These are phyloP conservation scores for Aspergillus ruber DNA, from an alignment of 2,329 filamentous ascomycete species.

Conservation along the genomic window DNA sequence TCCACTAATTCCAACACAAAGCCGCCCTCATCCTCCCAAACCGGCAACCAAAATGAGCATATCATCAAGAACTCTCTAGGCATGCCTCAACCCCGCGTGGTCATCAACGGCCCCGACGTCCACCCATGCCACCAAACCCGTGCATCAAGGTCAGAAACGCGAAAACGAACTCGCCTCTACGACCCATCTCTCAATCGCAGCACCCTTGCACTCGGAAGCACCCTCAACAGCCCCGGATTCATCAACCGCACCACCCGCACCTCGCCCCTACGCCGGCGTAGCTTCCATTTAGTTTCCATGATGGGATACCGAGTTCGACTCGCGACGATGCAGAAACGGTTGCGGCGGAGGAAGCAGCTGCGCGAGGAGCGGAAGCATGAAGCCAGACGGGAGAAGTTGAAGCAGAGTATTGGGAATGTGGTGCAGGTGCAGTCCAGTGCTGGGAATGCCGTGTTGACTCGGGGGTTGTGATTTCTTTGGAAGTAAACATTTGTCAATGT, in stretches of 20 bases:
- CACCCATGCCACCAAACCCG: not conserved
- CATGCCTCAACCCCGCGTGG: conserved; percentile 45
- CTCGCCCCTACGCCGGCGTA: conserved; percentile 25
- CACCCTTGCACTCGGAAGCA: conserved; percentile 23
- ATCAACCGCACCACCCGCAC: conserved; percentile 24
- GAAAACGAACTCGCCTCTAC: conserved; percentile 14
- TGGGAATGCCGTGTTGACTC: not conserved
- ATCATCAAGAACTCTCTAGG: conserved; percentile 50
- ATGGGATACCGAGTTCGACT: conserved; percentile 46
- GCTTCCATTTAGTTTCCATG: conserved; percentile 31
- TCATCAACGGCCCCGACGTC: conserved; percentile 34
- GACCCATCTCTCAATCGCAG: conserved; percentile 23
- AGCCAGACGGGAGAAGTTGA: conserved; percentile 47
- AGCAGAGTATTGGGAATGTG: conserved; percentile 44
- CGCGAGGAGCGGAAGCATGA: conserved; percentile 45
- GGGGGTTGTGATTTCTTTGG: not conserved
- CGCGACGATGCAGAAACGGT: conserved; percentile 43
- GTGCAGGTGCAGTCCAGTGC: not conserved
- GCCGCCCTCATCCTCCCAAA: conserved; percentile 18
- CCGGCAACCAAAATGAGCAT: conserved; percentile 17
- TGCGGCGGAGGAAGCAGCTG: conserved; percentile 38
- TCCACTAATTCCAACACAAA: conserved; percentile 40
- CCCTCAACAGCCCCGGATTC: conserved; percentile 18
- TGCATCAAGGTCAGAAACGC: conserved; percentile 25
- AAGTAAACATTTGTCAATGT: not conserved